Evolutionary conservation across 2,329 filamentous ascomycete genomes (phyloP), one percentile per base, ranked within the genome.

Genomic region (Aureobasidium subglaciale): DNA sequence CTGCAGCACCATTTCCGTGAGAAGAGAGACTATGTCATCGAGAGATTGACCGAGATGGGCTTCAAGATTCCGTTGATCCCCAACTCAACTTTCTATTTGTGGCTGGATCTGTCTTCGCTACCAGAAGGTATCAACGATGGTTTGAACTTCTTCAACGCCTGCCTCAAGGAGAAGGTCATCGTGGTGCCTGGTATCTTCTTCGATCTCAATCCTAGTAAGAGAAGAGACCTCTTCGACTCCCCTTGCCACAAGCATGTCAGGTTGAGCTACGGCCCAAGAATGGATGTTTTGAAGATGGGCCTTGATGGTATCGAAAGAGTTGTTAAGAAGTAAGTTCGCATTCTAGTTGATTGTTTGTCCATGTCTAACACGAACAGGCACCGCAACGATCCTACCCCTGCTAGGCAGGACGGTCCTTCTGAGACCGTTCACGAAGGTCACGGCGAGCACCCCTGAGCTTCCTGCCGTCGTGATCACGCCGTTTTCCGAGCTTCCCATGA

Each of bases 111-210:
- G 55, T 78, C 69, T 22, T 78, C 80, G 45, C 77, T 93, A 2
- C 88, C 92, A 0, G 80, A 80, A n/a, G 81, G 84, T 59, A 95
- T 97, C 70, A 86, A 87, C 58, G 92, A 97, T 69, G 92, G 92
- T 8, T 77, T 97, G 66, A 96, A 95, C 76, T 97, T 97, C 80
- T 96, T 97, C 83, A 84, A 93, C 70, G 90, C 90, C 27, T 93
- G 93, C 68, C 76, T 97, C 41, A 84, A 88, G 66, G 90, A 96
- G 77, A 95, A 95, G 79, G 89, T 95, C 62, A 96, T 96, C 67
- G 90, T 96, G 16, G 92, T 97, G 4, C 92, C 92, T 0, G 92
- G 92, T 58, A 97, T 97, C 71, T 97, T 97, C 80, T 97, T 97
- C 70, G 92, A 97, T 67, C 74, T 97, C 61, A 97, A 97, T 75